Base-by-base conservation (phyloP, 108 stramenopile genomes). In the Aurantiochytrium sp. region DNA sequence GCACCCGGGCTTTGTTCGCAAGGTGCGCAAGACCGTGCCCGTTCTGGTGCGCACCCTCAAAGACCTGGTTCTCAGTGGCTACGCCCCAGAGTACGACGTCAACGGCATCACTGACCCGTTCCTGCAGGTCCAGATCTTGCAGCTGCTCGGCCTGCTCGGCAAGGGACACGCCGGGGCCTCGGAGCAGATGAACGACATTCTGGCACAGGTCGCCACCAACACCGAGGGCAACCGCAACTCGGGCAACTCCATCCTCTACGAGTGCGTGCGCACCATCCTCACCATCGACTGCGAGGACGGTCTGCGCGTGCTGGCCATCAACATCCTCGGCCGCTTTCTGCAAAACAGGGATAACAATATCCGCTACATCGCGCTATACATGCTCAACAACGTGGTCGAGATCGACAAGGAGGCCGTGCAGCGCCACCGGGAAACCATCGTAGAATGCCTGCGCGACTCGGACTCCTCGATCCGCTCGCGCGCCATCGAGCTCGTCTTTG, bases 261-360 rank as follows among this genome's bases (percentile, higher is more conserved):
- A 99, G 89, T 98, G 97, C 88, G 99, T 99, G 6, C 96, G 96
- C 69, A 97, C 97, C 36, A 98, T 99, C 88, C 97, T 99, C 96
- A 93, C 93, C 21, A 85, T 86, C 55, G 88, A 88, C 19, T 94
- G 94, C 86, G 99, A 99, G 88, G 96, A 96, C 81, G 95, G 97
- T 52, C 93, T 99, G 19, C 92, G 97, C 42, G 95, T 97, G n/a
- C 93, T 99, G 86, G 97, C 98, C 52, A 93, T 99, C 85, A 99
- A 98, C 90, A 99, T 99, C 69, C 94, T 99, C 48, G 99, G 99
- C 53, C 93, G 98, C 37, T 99, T 99, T 90, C 92, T 99, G 37
- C 92, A 98, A 50, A 98, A 99, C 89, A 95, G 97, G 4, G 99
- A 99, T 92, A 98, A 99, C 93, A 99, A 99, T 91, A 99, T 99